Percentiles rank a stretch among this genome's conserved stretches.
These are phyloP conservation scores for Leptomonas pyrrhocoris DNA, from an alignment of 208 protist genomes.

Conservation along the genomic window DNA sequence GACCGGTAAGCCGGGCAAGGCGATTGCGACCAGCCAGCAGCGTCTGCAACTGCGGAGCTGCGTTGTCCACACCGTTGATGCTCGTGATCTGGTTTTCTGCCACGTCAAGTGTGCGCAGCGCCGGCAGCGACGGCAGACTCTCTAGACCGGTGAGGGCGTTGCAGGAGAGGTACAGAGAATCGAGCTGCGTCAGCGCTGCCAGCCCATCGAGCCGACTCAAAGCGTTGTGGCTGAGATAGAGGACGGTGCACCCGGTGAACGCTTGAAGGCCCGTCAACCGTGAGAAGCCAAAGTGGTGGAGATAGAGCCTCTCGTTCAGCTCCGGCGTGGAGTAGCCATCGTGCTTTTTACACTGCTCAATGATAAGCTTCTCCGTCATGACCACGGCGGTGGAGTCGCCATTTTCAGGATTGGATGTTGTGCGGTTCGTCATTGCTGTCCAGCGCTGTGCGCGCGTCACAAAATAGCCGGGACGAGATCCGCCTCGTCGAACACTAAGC, in stretches of 20 bases:
- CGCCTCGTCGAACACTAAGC: background rate
- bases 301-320: constrained; percentile 94
- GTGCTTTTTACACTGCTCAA: constrained; percentile 67
- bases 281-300: constrained; percentile 89
- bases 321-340: constrained; percentile 86
- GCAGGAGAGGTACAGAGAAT: constrained; percentile 85
- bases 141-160: constrained; percentile 79
- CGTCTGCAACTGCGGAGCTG: constrained; percentile 51
- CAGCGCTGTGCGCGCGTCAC: no score
- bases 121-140: constrained; percentile 63
- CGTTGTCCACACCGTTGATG: constrained; percentile 42
- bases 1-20: constrained; percentile 23
- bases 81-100: constrained; percentile 73
- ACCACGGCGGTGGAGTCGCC: background rate
- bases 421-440: background rate
- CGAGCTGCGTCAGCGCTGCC: constrained; percentile 51
- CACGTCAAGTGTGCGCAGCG: constrained; percentile 84
- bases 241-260: constrained; percentile 79
- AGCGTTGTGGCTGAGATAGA: constrained; percentile 94
- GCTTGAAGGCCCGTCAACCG: constrained; percentile 67
- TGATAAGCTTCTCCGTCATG: constrained; percentile 69
- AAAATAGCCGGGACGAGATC: no score
- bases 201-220: constrained; percentile 83
- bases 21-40: constrained; percentile 66
- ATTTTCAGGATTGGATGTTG: background rate